A percentile compares a stretch with the other conserved stretches of the same genome.
Conservation (phyloP, 1,284 basidiomycete genomes). For the Ganoderma multipileum region DNA sequence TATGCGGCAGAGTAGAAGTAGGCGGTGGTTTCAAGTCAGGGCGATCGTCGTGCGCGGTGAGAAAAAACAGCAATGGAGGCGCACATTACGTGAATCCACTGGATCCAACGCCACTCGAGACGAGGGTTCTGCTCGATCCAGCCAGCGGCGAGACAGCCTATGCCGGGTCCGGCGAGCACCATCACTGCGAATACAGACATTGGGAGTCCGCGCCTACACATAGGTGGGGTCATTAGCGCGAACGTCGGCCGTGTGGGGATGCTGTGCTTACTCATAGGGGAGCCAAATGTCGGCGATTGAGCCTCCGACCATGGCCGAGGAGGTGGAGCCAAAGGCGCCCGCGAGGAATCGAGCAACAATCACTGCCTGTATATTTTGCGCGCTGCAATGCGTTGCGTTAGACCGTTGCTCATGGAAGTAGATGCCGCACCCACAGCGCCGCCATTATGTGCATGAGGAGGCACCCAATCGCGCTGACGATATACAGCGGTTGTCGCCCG, state of each 20-base stretch:
- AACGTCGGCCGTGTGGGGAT: neutral
- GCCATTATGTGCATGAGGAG: conserved; percentile 66
- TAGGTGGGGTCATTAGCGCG: neutral
- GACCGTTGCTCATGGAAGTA: neutral
- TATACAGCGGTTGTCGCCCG: conserved; percentile 74
- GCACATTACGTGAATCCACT: conserved; percentile 79
- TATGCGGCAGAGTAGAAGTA: neutral
- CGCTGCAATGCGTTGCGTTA: conserved; percentile 42
- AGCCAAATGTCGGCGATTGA: conserved; percentile 78
- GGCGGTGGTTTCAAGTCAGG: conserved; percentile 3
- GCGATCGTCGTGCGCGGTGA: conserved; percentile 5
- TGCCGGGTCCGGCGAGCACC: conserved; percentile 65
- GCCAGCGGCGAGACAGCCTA: conserved; percentile 71
- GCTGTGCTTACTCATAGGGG: conserved; percentile 54
- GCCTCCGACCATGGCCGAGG: conserved; percentile 80
- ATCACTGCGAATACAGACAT: conserved; percentile 72
- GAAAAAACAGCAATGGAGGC: neutral
- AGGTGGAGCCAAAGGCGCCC: conserved; percentile 74
- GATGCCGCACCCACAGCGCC: conserved; percentile 58
- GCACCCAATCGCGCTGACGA: conserved; percentile 62
- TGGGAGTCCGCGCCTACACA: conserved; percentile 68
- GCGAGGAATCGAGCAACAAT: conserved; percentile 71
- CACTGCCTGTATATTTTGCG: conserved; percentile 74
- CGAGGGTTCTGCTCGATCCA: conserved; percentile 71
- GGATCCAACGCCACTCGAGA: conserved; percentile 82